Evolutionary conservation across 192 early-diverging fungal genomes (phyloP).

Genomic region (Backusella luteola): DNA sequence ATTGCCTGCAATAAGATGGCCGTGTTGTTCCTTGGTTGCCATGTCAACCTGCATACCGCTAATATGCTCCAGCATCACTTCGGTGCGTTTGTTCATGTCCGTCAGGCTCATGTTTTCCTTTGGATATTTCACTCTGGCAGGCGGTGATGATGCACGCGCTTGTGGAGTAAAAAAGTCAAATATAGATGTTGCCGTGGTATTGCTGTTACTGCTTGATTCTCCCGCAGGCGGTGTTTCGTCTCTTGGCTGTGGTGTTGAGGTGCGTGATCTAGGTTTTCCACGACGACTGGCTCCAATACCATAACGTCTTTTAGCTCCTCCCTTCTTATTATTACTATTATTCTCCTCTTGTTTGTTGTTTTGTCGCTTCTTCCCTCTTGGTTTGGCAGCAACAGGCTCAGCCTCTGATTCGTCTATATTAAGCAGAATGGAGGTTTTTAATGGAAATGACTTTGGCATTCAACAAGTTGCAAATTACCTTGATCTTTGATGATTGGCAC

Average conservation of each 20-base stretch:
- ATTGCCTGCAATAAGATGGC: not conserved
- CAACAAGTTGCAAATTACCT: not conserved
- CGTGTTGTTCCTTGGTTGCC: slow-evolving; percentile 13
- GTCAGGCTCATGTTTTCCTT: slow-evolving; percentile 47
- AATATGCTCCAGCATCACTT: slow-evolving; percentile 65
- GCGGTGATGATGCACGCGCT: slow-evolving; percentile 25
- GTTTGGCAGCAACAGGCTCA: not conserved
- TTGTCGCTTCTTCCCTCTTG: not conserved
- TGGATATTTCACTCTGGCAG: slow-evolving; percentile 51
- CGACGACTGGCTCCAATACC: not conserved
- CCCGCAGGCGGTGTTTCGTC: not conserved
- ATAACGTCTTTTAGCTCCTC: not conserved
- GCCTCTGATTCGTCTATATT: not conserved
- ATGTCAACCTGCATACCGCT: slow-evolving; percentile 43
- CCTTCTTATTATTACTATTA: not conserved
- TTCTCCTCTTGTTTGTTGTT: not conserved
- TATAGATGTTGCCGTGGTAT: not conserved
- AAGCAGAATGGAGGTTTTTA: not conserved
- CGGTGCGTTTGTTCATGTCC: slow-evolving; percentile 67
- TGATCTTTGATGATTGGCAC: not conserved
- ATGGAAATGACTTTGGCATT: too few relatives aligned
- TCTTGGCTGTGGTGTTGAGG: slow-evolving; percentile 5
- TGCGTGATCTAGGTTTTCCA: not conserved
- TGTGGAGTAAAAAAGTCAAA: not conserved
- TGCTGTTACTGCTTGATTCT: not conserved